These are phyloP conservation scores for Pestalotiopsis sp. DNA, from an alignment of 2,329 filamentous ascomycete species.

Conservation along the genomic window DNA sequence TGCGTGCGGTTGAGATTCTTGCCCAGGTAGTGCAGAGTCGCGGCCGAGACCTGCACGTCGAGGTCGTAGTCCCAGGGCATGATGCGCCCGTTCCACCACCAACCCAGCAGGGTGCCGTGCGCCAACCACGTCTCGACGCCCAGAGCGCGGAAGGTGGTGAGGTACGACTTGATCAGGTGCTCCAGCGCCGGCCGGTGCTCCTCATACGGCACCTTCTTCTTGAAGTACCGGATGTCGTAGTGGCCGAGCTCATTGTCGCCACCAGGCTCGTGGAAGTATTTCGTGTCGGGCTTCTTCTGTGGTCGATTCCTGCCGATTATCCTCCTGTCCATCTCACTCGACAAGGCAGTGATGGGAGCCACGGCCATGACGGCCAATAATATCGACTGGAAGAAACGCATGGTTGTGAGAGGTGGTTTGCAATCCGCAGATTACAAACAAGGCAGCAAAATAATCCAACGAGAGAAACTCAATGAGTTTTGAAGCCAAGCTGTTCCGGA, in stretches of 20 bases:
- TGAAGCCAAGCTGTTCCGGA: not conserved
- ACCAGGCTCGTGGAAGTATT: constrained; percentile 71
- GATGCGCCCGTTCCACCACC: constrained; percentile 84
- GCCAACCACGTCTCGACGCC: constrained; percentile 84
- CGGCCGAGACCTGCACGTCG: constrained; percentile 75
- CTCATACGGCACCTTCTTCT: constrained; percentile 63
- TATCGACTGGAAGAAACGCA: constrained; percentile 13
- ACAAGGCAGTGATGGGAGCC: constrained; percentile 2
- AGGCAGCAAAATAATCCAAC: not conserved
- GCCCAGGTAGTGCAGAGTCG: constrained; percentile 68
- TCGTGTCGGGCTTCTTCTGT: constrained; percentile 37
- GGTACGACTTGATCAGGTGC: constrained; percentile 75
- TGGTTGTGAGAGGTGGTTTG: not conserved
- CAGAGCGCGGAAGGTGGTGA: constrained; percentile 65
- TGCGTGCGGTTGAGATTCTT: constrained; percentile 70
- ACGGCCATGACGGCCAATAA: constrained; percentile 8
- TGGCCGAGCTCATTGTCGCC: constrained; percentile 64
- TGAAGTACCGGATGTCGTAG: constrained; percentile 76
- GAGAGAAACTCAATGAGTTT: not conserved
- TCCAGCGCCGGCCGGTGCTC: constrained; percentile 67
- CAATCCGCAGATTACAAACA: not conserved
- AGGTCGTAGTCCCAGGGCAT: constrained; percentile 89
- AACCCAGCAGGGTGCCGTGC: constrained; percentile 81
- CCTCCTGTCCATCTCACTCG: constrained; percentile 5
- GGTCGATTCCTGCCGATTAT: not conserved